Evolutionary conservation across 1,284 basidiomycete species (phyloP).

Genomic region (Cryptococcus wingfieldii): DNA sequence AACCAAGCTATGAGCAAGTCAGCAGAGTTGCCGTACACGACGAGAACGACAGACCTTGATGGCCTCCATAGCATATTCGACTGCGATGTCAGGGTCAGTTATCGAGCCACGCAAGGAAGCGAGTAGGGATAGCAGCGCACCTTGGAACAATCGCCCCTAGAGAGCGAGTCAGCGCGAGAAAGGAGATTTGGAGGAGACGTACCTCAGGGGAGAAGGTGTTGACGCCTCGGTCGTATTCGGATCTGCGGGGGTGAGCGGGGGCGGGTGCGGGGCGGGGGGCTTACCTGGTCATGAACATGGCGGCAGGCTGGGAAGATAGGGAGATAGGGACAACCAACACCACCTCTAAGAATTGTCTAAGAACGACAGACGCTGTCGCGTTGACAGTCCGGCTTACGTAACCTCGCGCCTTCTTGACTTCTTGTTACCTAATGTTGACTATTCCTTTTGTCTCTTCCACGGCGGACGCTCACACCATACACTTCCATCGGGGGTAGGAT

Average conservation of each 20-base stretch:
- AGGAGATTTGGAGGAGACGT: constrained; percentile 8
- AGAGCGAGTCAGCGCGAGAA: constrained; percentile 12
- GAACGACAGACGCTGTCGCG: constrained; percentile 5
- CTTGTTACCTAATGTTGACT: no score
- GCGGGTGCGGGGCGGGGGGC: no score
- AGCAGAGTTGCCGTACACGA: neutral
- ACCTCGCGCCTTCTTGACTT: neutral
- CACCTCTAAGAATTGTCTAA: neutral
- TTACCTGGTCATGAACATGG: constrained; percentile 49
- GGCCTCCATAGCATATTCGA: constrained; percentile 98
- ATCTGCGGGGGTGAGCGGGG: constrained; percentile 30
- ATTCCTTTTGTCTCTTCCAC: no score
- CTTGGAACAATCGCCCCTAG: constrained; percentile 53
- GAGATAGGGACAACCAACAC: neutral
- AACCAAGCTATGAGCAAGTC: constrained; percentile 67
- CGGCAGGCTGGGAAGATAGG: neutral
- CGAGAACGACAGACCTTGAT: constrained; percentile 69
- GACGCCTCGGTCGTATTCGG: constrained; percentile 77
- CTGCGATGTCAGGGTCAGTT: constrained; percentile 50
- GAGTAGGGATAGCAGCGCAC: constrained; percentile 22
- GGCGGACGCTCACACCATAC: no score
- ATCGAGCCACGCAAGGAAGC: neutral
- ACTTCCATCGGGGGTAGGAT: no score
- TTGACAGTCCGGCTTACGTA: constrained; percentile 1
- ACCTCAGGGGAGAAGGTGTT: constrained; percentile 98